Conservation (phyloP, 164 flowering plant genomes). For the Brasenia schreberi region DNA sequence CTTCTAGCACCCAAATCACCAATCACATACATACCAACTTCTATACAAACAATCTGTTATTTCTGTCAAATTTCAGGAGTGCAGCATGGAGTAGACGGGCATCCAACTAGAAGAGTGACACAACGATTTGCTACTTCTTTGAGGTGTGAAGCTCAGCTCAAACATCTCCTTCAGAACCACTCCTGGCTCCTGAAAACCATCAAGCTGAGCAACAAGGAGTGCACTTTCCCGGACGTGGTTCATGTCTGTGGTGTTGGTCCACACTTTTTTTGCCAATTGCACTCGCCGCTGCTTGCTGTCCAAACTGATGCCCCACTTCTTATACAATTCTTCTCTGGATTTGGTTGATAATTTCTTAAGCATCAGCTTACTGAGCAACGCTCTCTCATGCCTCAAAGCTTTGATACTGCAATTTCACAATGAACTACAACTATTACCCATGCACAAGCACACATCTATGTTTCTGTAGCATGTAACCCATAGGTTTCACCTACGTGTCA, state of each 20-base stretch:
- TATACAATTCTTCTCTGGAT: conserved; percentile 46
- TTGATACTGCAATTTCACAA: conserved; percentile 27
- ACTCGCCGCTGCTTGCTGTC: conserved; percentile 56
- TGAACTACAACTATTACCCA: not conserved
- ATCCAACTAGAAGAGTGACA: not conserved
- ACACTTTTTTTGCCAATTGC: conserved; percentile 46
- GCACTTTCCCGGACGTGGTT: conserved; percentile 67
- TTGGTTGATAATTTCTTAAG: conserved; percentile 42
- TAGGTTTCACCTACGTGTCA: not conserved
- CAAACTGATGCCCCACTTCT: conserved; percentile 65
- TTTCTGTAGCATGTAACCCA: not conserved
- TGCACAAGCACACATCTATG: not conserved
- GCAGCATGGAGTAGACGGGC: not conserved
- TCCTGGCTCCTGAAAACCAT: conserved; percentile 51
- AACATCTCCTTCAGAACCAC: conserved; percentile 74
- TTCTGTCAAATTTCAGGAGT: not conserved
- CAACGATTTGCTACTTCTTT: conserved; percentile 2
- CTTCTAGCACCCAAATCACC: not conserved
- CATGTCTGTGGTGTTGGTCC: conserved; percentile 51
- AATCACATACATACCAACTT: not conserved
- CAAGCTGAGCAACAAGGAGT: conserved; percentile 50
- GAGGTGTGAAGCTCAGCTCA: conserved; percentile 78
- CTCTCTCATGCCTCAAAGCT: conserved; percentile 62
- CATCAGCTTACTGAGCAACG: conserved; percentile 59
- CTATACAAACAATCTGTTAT: not conserved